These are phyloP conservation scores for Vaccinium macrocarpon DNA, from an alignment of 148 eudicot genomes.

Conservation along the genomic window DNA sequence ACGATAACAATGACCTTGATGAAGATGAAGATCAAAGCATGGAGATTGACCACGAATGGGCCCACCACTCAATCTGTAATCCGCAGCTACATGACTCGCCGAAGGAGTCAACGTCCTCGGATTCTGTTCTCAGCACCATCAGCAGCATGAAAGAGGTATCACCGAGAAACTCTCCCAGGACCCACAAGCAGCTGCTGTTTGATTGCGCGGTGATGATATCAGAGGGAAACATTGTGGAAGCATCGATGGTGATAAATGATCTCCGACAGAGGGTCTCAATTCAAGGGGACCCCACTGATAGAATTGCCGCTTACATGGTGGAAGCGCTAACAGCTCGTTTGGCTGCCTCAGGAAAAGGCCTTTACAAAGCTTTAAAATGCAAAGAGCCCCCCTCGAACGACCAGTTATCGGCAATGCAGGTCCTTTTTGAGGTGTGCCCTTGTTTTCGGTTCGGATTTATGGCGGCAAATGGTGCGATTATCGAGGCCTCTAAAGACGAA, in stretches of 20 bases:
- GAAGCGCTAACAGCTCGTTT: slow-evolving; percentile 90
- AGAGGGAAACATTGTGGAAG: slow-evolving; percentile 56
- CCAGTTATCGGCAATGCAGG: slow-evolving; percentile 87
- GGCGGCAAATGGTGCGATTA: slow-evolving; percentile 84
- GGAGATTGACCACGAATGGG: slow-evolving; percentile 71
- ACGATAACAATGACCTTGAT: slow-evolving; percentile 36
- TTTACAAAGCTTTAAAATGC: slow-evolving; percentile 83
- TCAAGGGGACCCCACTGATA: slow-evolving; percentile 82
- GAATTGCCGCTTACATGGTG: slow-evolving; percentile 95
- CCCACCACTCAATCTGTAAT: slow-evolving; percentile 25
- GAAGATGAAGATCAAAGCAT: slow-evolving; percentile 37
- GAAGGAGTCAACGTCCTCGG: slow-evolving; percentile 69
- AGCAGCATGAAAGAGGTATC: slow-evolving; percentile 50
- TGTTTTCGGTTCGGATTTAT: slow-evolving; percentile 89
- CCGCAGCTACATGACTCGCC: slow-evolving; percentile 55
- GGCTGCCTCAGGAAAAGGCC: slow-evolving; percentile 73
- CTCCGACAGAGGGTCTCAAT: slow-evolving; percentile 78
- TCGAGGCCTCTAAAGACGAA: slow-evolving; percentile 62
- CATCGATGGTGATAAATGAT: slow-evolving; percentile 58
- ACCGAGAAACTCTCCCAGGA: slow-evolving; percentile 18
- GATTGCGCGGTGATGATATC: slow-evolving; percentile 72
- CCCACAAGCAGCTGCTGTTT: slow-evolving; percentile 65
- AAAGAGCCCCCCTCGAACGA: slow-evolving; percentile 77
- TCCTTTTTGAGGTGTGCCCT: slow-evolving; percentile 90
- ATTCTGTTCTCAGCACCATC: slow-evolving; percentile 54